Percentiles rank a stretch among this genome's conserved stretches.
These are phyloP conservation scores for Metschnikowia borealis DNA, from an alignment of 805 yeast species.

Conservation along the genomic window DNA sequence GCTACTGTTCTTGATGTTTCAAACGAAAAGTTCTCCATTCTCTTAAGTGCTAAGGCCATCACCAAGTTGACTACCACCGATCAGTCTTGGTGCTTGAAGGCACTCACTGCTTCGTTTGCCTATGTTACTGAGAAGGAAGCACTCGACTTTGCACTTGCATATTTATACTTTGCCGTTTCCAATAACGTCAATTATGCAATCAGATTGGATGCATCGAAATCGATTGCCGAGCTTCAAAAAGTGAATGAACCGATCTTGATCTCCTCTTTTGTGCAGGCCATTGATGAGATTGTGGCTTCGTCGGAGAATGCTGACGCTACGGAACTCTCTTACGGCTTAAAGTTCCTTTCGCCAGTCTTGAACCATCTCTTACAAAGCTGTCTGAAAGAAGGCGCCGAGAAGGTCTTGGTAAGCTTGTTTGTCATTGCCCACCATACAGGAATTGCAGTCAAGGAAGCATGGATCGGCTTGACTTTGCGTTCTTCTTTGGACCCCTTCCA, in stretches of 20 bases:
- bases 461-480: slow-evolving; percentile 73
- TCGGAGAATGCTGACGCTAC: slow-evolving; percentile 14
- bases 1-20: slow-evolving; percentile 21
- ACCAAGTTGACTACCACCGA: slow-evolving; percentile 49
- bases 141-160: slow-evolving; percentile 41
- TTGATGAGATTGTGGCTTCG: slow-evolving; percentile 26
- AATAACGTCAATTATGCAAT: slow-evolving; percentile 28
- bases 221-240: slow-evolving; percentile 29
- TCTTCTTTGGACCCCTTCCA: slow-evolving; percentile 44
- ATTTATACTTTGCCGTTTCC: slow-evolving; percentile 48
- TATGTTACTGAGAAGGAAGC: slow-evolving; percentile 11
- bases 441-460: slow-evolving; percentile 47
- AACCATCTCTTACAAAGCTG: slow-evolving; percentile 23
- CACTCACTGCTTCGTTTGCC: slow-evolving; percentile 35
- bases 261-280: slow-evolving; percentile 40
- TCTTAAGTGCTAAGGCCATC: slow-evolving; percentile 45
- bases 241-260: slow-evolving; percentile 28
- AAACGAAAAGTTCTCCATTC: slow-evolving; percentile 46
- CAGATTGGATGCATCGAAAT: slow-evolving; percentile 31
- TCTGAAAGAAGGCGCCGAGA: slow-evolving; percentile 14
- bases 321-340: slow-evolving; percentile 17
- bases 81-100: slow-evolving; percentile 49
- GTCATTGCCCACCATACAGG: slow-evolving; percentile 27
- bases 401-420: slow-evolving; percentile 22
- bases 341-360: slow-evolving; percentile 23